Evolutionary conservation across 306 rosid genomes (phyloP).

Genomic region (Oemleria cerasiformis): DNA sequence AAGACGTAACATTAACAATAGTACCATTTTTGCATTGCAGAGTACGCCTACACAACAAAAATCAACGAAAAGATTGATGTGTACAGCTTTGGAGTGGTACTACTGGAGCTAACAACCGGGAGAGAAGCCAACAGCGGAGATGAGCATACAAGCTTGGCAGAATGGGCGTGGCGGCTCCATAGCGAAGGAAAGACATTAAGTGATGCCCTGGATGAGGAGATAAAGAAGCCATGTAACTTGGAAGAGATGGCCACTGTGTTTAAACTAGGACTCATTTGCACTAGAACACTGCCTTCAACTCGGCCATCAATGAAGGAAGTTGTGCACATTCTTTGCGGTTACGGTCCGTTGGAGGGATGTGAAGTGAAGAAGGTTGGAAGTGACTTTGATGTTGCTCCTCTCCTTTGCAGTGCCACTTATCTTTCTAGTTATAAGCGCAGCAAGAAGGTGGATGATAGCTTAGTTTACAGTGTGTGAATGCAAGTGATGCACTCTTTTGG

Average conservation of each 20-base stretch:
- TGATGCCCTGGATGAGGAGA: slow-evolving; percentile 54
- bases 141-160: slow-evolving; percentile 57
- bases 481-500: background rate
- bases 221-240: slow-evolving; percentile 41
- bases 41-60: slow-evolving; percentile 62
- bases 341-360: slow-evolving; percentile 29
- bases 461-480: slow-evolving; percentile 23
- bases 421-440: slow-evolving; percentile 53
- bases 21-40: slow-evolving; percentile 40
- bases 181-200: slow-evolving; percentile 46
- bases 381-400: slow-evolving; percentile 55
- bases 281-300: slow-evolving; percentile 51
- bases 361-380: slow-evolving; percentile 31
- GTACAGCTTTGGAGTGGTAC: slow-evolving; percentile 85
- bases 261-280: slow-evolving; percentile 77
- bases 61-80: slow-evolving; percentile 76
- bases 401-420: slow-evolving; percentile 47
- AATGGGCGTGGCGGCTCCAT: slow-evolving; percentile 66
- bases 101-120: slow-evolving; percentile 76
- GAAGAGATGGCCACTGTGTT: slow-evolving; percentile 59
- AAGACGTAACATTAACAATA: slow-evolving; percentile 10
- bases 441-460: slow-evolving; percentile 27
- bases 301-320: slow-evolving; percentile 73
- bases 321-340: slow-evolving; percentile 56
- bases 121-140: slow-evolving; percentile 50